These are phyloP conservation scores for Ustilago sp. DNA, from an alignment of 1,284 basidiomycete genomes.

Conservation along the genomic window DNA sequence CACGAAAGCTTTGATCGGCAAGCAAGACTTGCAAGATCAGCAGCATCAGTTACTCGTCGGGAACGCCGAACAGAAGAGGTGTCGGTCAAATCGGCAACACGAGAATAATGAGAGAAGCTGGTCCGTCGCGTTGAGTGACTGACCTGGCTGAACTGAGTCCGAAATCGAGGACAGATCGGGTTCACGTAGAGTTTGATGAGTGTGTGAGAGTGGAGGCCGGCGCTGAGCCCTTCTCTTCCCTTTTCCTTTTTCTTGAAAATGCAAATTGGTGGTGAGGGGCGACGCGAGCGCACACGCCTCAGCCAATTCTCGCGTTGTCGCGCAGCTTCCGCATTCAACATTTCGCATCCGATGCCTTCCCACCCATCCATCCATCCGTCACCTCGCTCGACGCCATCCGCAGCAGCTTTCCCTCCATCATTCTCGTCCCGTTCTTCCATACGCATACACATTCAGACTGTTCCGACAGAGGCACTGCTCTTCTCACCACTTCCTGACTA, in stretches of 20 bases:
- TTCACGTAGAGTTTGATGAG: slow-evolving; percentile 15
- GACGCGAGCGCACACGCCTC: slow-evolving; percentile 25
- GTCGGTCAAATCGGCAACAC: neutral
- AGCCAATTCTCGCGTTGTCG: slow-evolving; percentile 14
- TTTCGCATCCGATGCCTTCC: slow-evolving; percentile 8
- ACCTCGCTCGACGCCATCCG: slow-evolving; percentile 3
- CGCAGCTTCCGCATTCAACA: slow-evolving; percentile 9
- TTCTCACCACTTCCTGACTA: neutral
- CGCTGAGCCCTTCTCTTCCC: neutral
- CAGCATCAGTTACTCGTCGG: neutral
- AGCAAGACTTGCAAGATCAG: neutral
- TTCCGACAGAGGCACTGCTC: neutral
- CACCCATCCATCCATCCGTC: slow-evolving; percentile 3
- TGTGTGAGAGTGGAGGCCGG: neutral
- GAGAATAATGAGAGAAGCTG: neutral
- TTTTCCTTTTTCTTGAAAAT: slow-evolving; percentile 7
- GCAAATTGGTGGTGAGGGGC: slow-evolving; percentile 5
- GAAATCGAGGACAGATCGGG: neutral
- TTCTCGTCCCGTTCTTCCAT: neutral
- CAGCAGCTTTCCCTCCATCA: neutral
- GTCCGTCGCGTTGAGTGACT: slow-evolving; percentile 17
- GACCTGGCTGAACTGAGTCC: neutral
- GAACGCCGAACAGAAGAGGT: neutral
- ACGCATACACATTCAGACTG: neutral
- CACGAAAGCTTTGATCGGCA: neutral